Conservation (phyloP, 2,329 filamentous ascomycete species). For the Diplodia scrobiculata region DNA sequence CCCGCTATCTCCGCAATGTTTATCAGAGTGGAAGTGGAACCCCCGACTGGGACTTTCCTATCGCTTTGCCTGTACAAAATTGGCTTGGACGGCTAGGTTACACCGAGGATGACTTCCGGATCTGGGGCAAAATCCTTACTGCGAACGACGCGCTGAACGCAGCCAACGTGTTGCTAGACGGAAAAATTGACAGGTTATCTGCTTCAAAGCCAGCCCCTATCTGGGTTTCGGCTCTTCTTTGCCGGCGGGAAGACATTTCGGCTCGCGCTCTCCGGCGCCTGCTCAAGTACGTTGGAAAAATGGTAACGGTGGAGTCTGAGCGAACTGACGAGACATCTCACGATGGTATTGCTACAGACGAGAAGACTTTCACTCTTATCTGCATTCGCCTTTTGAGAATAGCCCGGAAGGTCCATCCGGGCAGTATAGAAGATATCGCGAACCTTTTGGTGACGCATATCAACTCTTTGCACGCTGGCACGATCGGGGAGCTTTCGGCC, state of each 20-base stretch:
- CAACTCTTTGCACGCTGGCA: conserved; percentile 12
- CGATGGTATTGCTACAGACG: background rate
- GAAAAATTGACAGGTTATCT: background rate
- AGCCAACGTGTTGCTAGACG: background rate
- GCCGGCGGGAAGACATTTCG: conserved; percentile 49
- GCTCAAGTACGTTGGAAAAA: conserved; percentile 34
- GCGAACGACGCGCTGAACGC: background rate
- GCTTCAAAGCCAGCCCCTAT: conserved; percentile 41
- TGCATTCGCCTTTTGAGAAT: conserved; percentile 54
- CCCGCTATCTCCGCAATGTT: background rate
- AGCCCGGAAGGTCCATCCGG: conserved; percentile 55
- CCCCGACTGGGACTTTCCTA: background rate
- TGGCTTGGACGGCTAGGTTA: conserved; percentile 12
- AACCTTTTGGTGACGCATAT: conserved; percentile 45
- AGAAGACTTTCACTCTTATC: conserved; percentile 42
- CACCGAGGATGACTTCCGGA: conserved; percentile 3
- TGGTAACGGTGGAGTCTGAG: background rate
- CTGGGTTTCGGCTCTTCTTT: conserved; percentile 53
- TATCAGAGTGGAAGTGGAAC: background rate
- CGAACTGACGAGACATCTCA: conserved; percentile 10
- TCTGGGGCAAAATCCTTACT: conserved; percentile 18
- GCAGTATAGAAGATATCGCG: conserved; percentile 49
- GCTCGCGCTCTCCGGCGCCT: conserved; percentile 49
- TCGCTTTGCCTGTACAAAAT: background rate
- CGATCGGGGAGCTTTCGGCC: background rate